Percentiles rank a stretch among this genome's conserved stretches.
phyloP scores from a whole-genome alignment of 345 rosid genomes.

The Moricandia moricandioides region DNA sequence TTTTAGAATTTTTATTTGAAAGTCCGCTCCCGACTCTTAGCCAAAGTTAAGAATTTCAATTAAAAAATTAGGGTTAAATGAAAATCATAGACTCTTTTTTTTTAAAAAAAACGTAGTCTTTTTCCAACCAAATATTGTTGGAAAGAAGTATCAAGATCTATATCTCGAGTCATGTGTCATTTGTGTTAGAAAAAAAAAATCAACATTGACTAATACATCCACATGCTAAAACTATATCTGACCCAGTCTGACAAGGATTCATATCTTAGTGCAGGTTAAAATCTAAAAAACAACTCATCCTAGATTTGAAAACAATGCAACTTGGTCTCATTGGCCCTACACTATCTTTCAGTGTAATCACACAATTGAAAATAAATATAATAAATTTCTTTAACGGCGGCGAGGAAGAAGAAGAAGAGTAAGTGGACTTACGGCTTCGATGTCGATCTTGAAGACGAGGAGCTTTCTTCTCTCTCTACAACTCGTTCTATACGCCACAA shows the following conservation, averaged over 20 bases:
- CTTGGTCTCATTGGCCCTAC: slow-evolving; percentile 17
- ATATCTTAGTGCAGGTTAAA: slow-evolving; percentile 1
- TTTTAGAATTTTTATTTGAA: too few species aligned
- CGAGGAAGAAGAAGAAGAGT: neutral
- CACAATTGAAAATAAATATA: neutral
- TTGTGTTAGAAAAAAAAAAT: neutral
- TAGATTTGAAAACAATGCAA: slow-evolving; percentile 26
- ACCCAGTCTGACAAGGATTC: slow-evolving; percentile 19
- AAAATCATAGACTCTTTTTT: too few species aligned
- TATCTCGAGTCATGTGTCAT: neutral
- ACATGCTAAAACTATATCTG: slow-evolving; percentile 17
- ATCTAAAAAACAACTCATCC: slow-evolving; percentile 5
- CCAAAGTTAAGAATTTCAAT: too few species aligned
- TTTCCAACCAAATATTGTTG: neutral
- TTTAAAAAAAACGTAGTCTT: too few species aligned
- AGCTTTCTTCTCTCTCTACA: slow-evolving; percentile 92
- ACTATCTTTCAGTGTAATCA: slow-evolving; percentile 32
- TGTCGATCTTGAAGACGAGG: slow-evolving; percentile 88
- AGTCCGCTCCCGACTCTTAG: too few species aligned
- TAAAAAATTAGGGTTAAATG: too few species aligned
- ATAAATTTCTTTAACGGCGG: slow-evolving; percentile 11
- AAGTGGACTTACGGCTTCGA: slow-evolving; percentile 80
- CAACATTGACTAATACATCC: slow-evolving; percentile 33
- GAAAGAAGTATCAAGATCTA: neutral
- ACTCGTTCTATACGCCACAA: slow-evolving; percentile 78